Base-by-base conservation (phyloP, 1,284 basidiomycete genomes). In the Trichosporon asahii region DNA sequence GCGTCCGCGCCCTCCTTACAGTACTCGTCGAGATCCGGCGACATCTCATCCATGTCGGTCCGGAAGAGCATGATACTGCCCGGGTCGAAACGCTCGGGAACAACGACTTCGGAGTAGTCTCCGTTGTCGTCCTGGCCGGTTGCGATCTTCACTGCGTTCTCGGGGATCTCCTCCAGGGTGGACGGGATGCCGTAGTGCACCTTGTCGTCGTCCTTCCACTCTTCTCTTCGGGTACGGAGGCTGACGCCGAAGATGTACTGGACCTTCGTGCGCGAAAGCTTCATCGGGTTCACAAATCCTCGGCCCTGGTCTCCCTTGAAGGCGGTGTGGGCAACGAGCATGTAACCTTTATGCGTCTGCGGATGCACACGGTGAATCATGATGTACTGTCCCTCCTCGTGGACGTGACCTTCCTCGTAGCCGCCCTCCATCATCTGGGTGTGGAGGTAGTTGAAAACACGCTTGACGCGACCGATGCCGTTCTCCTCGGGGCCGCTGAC, bases 311-410 rank as follows among this genome's bases (percentile, higher is more conserved):
- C 88, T 2, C 90, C 90, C 77, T 91, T 91, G 85, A 95, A 97
- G 0, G 94, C 94, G 0, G 92, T 95, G 75, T 95, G 94, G 0
- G 92, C 91, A 21, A 98, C 88, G 21, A 98, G 86, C 53, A 98
- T 80, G 82, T 95, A 98, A 0, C 95, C 95, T 78, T 91, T 91
- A 83, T 94, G 93, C 0, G 92, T 93, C n/a, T 84, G 84, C 0
- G 95, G 94, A 75, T 97, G 92, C 4, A 97, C 91, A 31, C 95
- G 90, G 78, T 95, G 93, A 46, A 96, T 85, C 66, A 92, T 88
- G 73, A 98, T 95, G 82, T 98, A 98, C 93, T 95, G 77, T 1
- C 92, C 93, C 80, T 98, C 95, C 81, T 97, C 93, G 78, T 95
- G 94, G 12, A 98, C 93, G 83, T 97, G 93, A 0, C 94, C 95